phyloP scores from a whole-genome alignment of 2,329 filamentous ascomycete species.

The Fusarium albosuccineum region DNA sequence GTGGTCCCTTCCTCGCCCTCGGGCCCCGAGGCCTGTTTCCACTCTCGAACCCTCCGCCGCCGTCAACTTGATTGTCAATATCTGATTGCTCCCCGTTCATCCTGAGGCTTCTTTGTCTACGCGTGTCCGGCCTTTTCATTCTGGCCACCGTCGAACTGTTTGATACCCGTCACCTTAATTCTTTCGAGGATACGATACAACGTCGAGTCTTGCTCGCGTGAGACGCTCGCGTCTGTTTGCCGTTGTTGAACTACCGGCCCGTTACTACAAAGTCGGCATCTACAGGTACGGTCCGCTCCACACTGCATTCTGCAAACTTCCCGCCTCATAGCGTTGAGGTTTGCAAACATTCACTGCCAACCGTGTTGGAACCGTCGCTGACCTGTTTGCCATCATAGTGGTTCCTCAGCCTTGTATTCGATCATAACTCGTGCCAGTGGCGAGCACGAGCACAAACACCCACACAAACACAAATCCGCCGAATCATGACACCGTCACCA shows the following conservation, averaged over 20 bases:
- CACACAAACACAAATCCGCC: conserved; percentile 20
- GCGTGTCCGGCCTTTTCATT: not conserved
- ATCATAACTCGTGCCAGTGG: conserved; percentile 27
- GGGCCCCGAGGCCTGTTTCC: conserved; percentile 27
- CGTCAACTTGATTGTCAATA: conserved; percentile 20
- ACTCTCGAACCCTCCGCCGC: conserved; percentile 17
- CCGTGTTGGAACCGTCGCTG: conserved; percentile 1
- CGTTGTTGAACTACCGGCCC: not conserved
- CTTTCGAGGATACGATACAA: not conserved
- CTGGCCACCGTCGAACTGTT: not conserved
- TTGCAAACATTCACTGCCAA: not conserved
- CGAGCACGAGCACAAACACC: conserved; percentile 29
- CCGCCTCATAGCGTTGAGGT: not conserved
- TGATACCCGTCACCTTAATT: not conserved
- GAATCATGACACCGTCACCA: conserved; percentile 56
- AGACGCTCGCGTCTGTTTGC: conserved; percentile 19
- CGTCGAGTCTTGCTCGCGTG: conserved; percentile 14
- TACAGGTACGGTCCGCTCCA: conserved; percentile 1
- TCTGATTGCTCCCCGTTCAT: conserved; percentile 1
- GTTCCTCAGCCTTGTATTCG: conserved; percentile 2
- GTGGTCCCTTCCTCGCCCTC: conserved; percentile 9
- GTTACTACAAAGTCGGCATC: conserved; percentile 8
- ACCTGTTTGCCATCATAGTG: not conserved
- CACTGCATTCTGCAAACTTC: not conserved
- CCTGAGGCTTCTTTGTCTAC: not conserved